These are phyloP conservation scores for Cytospora mali DNA, from an alignment of 2,329 filamentous ascomycete genomes.

Conservation along the genomic window DNA sequence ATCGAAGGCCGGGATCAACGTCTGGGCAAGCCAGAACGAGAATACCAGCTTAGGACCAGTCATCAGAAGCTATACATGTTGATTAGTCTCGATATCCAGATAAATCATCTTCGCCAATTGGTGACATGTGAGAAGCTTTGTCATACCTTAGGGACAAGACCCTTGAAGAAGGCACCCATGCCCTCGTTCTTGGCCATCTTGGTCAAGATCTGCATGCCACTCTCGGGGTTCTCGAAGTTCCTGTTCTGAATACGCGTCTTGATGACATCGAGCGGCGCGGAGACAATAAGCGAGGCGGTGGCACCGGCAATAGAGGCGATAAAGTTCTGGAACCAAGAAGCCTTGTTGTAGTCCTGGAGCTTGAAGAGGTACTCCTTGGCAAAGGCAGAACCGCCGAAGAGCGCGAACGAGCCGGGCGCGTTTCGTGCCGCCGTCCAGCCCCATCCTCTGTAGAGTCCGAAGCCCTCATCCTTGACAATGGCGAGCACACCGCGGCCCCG, in stretches of 20 bases:
- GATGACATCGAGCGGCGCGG: conserved; percentile 95
- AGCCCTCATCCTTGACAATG: conserved; percentile 92
- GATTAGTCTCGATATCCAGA: not conserved
- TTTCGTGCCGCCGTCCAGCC: conserved; percentile 98
- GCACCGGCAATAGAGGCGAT: conserved; percentile 94
- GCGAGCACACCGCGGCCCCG: conserved; percentile 85
- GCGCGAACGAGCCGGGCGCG: conserved; percentile 93
- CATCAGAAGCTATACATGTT: conserved; percentile 74
- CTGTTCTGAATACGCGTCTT: conserved; percentile 98
- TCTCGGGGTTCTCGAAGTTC: conserved; percentile 98
- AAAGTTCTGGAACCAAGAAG: conserved; percentile 94
- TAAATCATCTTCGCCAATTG: not conserved
- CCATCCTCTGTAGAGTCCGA: conserved; percentile 93
- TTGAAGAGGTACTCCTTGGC: conserved; percentile 95
- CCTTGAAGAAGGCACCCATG: conserved; percentile 90
- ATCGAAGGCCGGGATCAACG: conserved; percentile 90
- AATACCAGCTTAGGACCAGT: conserved; percentile 98
- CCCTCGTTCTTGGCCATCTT: conserved; percentile 96
- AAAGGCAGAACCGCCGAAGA: conserved; percentile 96
- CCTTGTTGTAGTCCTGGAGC: conserved; percentile 92
- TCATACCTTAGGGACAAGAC: conserved; percentile 81
- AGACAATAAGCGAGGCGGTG: conserved; percentile 91
- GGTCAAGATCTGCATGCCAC: conserved; percentile 84
- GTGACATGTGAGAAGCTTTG: too few relatives aligned
- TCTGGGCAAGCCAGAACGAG: conserved; percentile 99